Evolutionary conservation across 1,284 basidiomycete species (phyloP).

Genomic region (Rhodotorula mucilaginosa): DNA sequence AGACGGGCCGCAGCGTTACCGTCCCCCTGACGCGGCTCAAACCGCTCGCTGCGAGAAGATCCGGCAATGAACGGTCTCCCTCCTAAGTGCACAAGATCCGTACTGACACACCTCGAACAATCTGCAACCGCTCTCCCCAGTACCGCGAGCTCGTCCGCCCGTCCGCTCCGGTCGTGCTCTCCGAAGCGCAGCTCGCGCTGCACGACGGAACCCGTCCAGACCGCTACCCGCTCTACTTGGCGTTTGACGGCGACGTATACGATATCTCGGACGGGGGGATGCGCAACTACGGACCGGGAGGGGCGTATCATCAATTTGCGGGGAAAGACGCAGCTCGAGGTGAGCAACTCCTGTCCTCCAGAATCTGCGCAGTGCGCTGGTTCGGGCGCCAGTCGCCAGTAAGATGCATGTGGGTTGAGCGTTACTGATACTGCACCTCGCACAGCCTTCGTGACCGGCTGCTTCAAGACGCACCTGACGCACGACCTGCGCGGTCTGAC

Average conservation of each 20-base stretch:
- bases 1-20: no score
- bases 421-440: rapidly evolving
- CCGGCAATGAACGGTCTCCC: no score
- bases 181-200: constrained; percentile 63
- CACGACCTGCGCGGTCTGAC: constrained; percentile 81
- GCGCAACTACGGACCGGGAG: constrained; percentile 58
- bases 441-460: constrained; percentile 80
- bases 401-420: not conserved
- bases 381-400: not conserved
- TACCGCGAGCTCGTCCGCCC: constrained; percentile 17
- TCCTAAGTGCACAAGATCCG: rapidly evolving
- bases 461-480: constrained; percentile 80
- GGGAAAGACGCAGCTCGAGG: constrained; percentile 77
- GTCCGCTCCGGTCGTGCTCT: constrained; percentile 50
- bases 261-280: constrained; percentile 74
- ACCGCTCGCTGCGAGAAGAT: no score
- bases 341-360: not conserved
- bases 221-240: constrained; percentile 75
- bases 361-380: no score
- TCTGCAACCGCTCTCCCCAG: not conserved
- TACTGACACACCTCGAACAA: not conserved
- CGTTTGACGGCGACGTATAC: constrained; percentile 72
- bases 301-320: constrained; percentile 79
- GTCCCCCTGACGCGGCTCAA: no score
- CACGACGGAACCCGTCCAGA: constrained; percentile 71